phyloP scores from a whole-genome alignment of 2,329 filamentous ascomycete genomes.

The Fusarium pseudocircinatum region DNA sequence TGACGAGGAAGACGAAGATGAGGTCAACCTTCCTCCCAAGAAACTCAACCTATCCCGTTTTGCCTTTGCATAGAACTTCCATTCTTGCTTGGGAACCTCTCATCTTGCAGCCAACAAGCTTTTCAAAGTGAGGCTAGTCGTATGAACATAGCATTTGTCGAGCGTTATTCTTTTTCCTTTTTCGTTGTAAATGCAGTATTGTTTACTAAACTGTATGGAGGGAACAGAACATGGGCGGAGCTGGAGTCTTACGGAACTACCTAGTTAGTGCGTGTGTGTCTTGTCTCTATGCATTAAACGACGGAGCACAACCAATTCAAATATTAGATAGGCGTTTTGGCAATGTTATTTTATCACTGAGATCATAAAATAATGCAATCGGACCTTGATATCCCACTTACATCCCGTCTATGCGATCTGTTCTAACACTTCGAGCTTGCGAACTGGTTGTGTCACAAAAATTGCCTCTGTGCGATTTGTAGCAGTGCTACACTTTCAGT shows the following conservation, averaged over 20 bases:
- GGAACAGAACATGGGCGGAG: conserved; percentile 13
- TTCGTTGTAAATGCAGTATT: conserved; percentile 5
- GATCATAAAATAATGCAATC: conserved; percentile 12
- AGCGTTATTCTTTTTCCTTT: conserved; percentile 18
- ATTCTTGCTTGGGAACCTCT: neutral
- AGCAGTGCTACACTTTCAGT: neutral
- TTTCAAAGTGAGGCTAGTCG: neutral
- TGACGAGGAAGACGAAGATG: conserved; percentile 57
- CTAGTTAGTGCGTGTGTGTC: conserved; percentile 2
- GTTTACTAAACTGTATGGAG: conserved; percentile 12
- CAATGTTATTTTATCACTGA: conserved; percentile 10
- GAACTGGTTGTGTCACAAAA: neutral
- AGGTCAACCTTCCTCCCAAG: conserved; percentile 45
- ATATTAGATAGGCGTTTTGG: conserved; percentile 35
- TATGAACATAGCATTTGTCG: conserved; percentile 24
- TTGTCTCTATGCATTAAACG: conserved; percentile 13
- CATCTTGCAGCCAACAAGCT: neutral
- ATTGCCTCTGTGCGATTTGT: neutral
- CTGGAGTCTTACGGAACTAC: conserved; percentile 16
- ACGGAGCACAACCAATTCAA: conserved; percentile 8
- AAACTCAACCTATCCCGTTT: conserved; percentile 62
- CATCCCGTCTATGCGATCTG: neutral
- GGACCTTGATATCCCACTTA: neutral
- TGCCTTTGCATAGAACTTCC: conserved; percentile 47
- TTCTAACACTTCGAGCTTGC: neutral